phyloP scores from a whole-genome alignment of 1,139 yeast genomes.

The Blastobotrys aristatus region DNA sequence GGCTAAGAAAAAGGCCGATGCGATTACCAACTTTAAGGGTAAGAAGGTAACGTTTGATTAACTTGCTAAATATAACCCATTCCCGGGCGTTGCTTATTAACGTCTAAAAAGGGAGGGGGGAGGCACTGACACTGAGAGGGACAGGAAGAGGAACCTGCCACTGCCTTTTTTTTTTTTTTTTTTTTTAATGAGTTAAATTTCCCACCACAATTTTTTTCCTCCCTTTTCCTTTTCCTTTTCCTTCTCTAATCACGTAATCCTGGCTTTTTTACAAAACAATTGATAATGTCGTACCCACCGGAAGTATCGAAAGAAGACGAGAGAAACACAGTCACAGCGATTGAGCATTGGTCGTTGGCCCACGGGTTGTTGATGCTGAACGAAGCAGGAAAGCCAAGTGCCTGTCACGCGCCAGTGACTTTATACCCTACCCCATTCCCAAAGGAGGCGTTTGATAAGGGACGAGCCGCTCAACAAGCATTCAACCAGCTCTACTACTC shows the following conservation, averaged over 20 bases:
- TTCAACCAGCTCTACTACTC: slow-evolving; percentile 64
- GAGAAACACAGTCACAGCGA: slow-evolving; percentile 19
- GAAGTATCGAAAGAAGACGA: slow-evolving; percentile 18
- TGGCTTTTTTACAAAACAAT: no score
- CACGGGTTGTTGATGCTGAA: slow-evolving; percentile 81
- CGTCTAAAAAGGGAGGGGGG: no score
- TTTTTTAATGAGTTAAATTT: not conserved
- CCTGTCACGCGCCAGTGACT: slow-evolving; percentile 79
- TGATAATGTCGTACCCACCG: slow-evolving; percentile 19
- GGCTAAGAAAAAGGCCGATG: slow-evolving; percentile 66
- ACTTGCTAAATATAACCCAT: no score
- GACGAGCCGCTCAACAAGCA: slow-evolving; percentile 58
- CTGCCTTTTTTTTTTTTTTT: no score
- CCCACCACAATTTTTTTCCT: not conserved
- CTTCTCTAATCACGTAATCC: not conserved
- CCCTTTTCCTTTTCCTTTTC: not conserved
- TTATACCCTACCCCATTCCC: slow-evolving; percentile 90
- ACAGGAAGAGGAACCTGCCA: no score
- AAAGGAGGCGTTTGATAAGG: slow-evolving; percentile 55
- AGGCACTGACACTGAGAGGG: no score
- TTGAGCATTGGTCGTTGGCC: slow-evolving; percentile 71
- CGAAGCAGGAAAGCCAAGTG: slow-evolving; percentile 39
- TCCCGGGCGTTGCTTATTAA: no score
- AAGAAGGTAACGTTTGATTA: slow-evolving; percentile 67
- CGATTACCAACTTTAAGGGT: slow-evolving; percentile 69